phyloP scores from a whole-genome alignment of 78 protist species.

The Dictyostelium discoideum region dicty_2.7 NC_007091.3:3241001-3241500 shows the following conservation, averaged over 20 bases:
- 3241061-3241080: slow-evolving; percentile 45
- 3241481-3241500: background rate
- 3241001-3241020: slow-evolving; percentile 32
- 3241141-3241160: slow-evolving; percentile 75
- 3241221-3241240: background rate
- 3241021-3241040: slow-evolving; percentile 39
- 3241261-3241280: background rate
- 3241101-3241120: slow-evolving; percentile 72
- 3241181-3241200: background rate
- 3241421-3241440: background rate
- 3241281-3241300: slow-evolving; percentile 8
- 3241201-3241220: background rate
- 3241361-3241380: slow-evolving; percentile 45
- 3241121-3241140: slow-evolving; percentile 58
- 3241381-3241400: slow-evolving; percentile 43
- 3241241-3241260: background rate
- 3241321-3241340: background rate
- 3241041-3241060: slow-evolving; percentile 40
- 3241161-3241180: slow-evolving; percentile 65
- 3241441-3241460: slow-evolving; percentile 49
- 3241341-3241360: slow-evolving; percentile 47
- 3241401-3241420: slow-evolving; percentile 22
- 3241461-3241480: slow-evolving; percentile 32
- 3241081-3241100: slow-evolving; percentile 51
- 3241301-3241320: background rate